Evolutionary conservation across 108 stramenopile species (phyloP), one percentile per base, ranked within the genome.

Genomic region (Nitzschia inconspicua): DNA sequence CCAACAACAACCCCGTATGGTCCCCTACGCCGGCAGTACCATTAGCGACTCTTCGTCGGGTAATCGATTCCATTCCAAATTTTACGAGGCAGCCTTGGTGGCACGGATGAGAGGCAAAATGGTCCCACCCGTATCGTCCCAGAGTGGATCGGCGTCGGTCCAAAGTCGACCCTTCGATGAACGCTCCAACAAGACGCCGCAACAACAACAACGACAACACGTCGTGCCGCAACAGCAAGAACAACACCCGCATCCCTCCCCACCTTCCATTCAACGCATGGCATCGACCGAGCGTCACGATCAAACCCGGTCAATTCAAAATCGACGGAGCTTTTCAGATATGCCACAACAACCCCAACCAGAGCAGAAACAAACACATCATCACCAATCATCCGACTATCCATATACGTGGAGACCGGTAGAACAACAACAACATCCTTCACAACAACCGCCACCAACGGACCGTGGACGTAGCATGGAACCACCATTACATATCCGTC

Each of bases 41-140:
- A 31, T 60, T 7, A 39, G 51, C 26, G 68, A 69, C 18, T 44
- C 43, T 25, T 42, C 59, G 1, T 13, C 50, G 24, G 42, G 31
- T 27, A 52, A 51, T 24, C 39, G 27, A 47, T 77, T 77, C 36
- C 55, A 77, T 29, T 77, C 76, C 28, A 77, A 65, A 32, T 77
- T 59, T 49, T 66, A 57, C 44, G 60, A 49, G 39, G 76, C 76
- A 20, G 76, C 76, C 3, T 28, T 69, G 52, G 69, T 49, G 0
- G 73, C 66, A 5, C 59, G 30, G 29, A 4, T 28, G 22, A 47
- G 36, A 18, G 70, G 60, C 4, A 23, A 50, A 26, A 52, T 39
- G n/a, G n/a, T n/a, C n/a, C n/a, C n/a, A 11, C 37, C 37, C 11
- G 10, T 14, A 14, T 39, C 14, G 37, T 39, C 14, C 37, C 37